Evolutionary conservation across 2,329 filamentous ascomycete genomes (phyloP).

Genomic region (Anthostomella pinea): DNA sequence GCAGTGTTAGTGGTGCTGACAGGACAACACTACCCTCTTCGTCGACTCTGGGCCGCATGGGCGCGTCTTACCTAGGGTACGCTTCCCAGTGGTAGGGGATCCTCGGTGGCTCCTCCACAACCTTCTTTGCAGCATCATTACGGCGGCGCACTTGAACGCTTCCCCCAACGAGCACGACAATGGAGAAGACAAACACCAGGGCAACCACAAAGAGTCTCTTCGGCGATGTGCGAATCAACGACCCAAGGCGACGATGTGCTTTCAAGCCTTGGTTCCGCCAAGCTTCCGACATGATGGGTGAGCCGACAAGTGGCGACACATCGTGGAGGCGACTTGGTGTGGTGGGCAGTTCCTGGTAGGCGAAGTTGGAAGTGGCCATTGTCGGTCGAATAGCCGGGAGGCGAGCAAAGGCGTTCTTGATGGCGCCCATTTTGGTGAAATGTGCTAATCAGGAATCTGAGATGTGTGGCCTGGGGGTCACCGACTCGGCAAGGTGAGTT

Average conservation of each 20-base stretch:
- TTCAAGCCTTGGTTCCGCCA: constrained; percentile 15
- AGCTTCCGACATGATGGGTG: constrained; percentile 18
- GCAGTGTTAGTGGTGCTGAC: too few species aligned
- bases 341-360: constrained; percentile 23
- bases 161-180: constrained; percentile 20
- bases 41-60: too few species aligned
- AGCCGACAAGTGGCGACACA: constrained; percentile 13
- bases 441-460: too few species aligned
- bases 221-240: constrained; percentile 23
- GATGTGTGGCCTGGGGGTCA: too few species aligned
- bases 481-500: too few species aligned
- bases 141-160: constrained; percentile 18
- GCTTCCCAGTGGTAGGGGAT: constrained; percentile 26
- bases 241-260: constrained; percentile 17
- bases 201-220: constrained; percentile 20
- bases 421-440: constrained; percentile 13
- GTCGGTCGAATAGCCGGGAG: constrained; percentile 16
- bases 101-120: constrained; percentile 9
- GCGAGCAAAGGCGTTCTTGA: constrained; percentile 19
- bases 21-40: too few species aligned
- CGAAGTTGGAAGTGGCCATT: constrained; percentile 10
- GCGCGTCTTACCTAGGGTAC: constrained; percentile 27
- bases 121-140: constrained; percentile 10
- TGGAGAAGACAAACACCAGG: constrained; percentile 17
- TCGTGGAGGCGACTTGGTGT: constrained; percentile 17